Evolutionary conservation across 306 rosid genomes (phyloP).

Genomic region (Pterocarpus macrocarpus): DNA sequence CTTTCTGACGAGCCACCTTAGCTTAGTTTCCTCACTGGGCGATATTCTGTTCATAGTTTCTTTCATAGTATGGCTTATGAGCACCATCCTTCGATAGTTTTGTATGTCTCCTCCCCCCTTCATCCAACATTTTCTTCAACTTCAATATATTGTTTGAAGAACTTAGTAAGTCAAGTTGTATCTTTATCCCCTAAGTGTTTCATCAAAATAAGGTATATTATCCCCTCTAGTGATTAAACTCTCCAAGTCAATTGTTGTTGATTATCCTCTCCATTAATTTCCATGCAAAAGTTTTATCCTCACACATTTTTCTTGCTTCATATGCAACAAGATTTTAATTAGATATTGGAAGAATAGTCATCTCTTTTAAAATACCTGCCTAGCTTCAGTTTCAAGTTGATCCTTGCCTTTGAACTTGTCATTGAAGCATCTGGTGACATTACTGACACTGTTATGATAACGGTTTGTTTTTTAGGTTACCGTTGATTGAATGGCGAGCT

Average conservation of each 20-base stretch:
- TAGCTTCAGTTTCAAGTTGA: background rate
- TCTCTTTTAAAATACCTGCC: background rate
- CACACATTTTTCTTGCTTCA: background rate
- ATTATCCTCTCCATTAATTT: no score
- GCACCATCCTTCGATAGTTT: no score
- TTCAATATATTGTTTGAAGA: background rate
- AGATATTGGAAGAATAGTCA: background rate
- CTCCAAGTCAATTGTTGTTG: no score
- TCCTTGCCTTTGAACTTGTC: background rate
- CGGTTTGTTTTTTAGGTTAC: conserved; percentile 25
- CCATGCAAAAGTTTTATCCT: no score
- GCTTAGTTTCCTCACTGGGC: background rate
- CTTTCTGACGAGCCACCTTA: background rate
- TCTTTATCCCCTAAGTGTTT: background rate
- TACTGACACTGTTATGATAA: conserved; percentile 9
- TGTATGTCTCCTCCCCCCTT: background rate
- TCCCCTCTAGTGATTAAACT: background rate
- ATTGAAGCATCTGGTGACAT: background rate
- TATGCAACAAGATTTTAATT: background rate
- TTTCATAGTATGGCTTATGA: background rate
- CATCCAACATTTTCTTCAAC: background rate
- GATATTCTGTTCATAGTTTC: no score
- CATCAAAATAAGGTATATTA: background rate
- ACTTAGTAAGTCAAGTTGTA: background rate
- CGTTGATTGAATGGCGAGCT: conserved; percentile 6